Evolutionary conservation across 129 eudicot genomes (phyloP).

Genomic region (Cynara cardunculus): DNA sequence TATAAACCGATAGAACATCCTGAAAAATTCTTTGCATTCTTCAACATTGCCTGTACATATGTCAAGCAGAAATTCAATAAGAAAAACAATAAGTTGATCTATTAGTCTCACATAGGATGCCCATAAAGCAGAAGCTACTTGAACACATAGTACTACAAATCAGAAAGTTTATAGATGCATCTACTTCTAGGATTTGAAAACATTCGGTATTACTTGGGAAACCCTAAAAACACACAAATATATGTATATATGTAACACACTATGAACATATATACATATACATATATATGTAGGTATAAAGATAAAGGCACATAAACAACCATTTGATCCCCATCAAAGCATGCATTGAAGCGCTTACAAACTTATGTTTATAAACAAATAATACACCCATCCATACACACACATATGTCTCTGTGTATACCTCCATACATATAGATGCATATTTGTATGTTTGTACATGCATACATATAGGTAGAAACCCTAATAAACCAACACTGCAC

Average conservation of each 20-base stretch:
- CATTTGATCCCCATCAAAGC: background rate
- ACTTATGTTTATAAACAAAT: no score
- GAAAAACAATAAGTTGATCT: background rate
- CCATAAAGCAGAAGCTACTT: background rate
- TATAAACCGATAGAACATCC: slow-evolving; percentile 70
- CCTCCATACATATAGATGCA: background rate
- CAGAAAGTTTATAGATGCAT: background rate
- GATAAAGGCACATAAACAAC: background rate
- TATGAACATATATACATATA: background rate
- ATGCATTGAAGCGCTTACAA: background rate
- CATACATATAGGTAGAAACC: background rate
- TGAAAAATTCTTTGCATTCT: slow-evolving; percentile 67
- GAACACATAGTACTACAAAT: background rate
- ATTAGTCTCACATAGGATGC: background rate
- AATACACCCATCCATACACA: background rate
- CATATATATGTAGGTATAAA: background rate
- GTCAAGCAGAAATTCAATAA: slow-evolving; percentile 2
- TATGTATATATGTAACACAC: background rate
- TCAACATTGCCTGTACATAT: slow-evolving; percentile 70
- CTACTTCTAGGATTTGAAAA: background rate
- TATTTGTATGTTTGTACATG: background rate
- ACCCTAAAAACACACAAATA: background rate
- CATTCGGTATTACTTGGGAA: background rate
- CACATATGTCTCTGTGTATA: background rate
- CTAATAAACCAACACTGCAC: background rate